Evolutionary conservation across 192 early-diverging fungal species (phyloP).

Genomic region (Coemansia sp.): DNA sequence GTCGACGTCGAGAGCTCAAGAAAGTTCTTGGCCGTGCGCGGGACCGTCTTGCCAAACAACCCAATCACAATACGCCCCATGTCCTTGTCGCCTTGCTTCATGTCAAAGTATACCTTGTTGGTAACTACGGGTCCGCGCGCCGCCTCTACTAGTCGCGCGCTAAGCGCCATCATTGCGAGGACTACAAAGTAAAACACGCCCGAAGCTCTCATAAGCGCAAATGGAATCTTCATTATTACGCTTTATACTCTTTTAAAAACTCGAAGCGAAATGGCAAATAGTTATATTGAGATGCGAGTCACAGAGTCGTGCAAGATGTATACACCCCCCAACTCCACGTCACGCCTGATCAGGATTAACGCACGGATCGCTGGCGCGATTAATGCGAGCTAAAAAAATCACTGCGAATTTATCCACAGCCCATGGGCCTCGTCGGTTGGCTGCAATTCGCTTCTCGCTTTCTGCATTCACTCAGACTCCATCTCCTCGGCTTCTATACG

Average conservation of each 20-base stretch:
- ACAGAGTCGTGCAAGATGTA: not conserved
- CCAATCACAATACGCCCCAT: slow-evolving; percentile 47
- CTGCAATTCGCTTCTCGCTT: not conserved
- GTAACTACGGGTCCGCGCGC: slow-evolving; percentile 67
- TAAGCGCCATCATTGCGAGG: slow-evolving; percentile 30
- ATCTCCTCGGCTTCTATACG: not conserved
- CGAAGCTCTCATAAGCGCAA: slow-evolving; percentile 35
- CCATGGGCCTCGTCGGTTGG: not conserved
- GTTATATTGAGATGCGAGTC: not conserved
- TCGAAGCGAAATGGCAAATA: too few relatives aligned
- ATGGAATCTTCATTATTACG: slow-evolving; percentile 9
- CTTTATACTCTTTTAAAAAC: not conserved
- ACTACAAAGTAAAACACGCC: slow-evolving; percentile 38
- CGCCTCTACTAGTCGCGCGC: slow-evolving; percentile 46
- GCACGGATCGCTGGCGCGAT: not conserved
- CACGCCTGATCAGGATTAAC: not conserved
- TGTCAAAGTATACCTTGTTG: slow-evolving; percentile 55
- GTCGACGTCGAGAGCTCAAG: slow-evolving; percentile 61
- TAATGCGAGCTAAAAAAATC: not conserved
- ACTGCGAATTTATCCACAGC: not conserved
- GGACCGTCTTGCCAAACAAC: slow-evolving; percentile 75
- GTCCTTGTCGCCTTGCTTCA: slow-evolving; percentile 24
- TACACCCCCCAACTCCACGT: not conserved
- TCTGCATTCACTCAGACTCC: not conserved
- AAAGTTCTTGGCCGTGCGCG: slow-evolving; percentile 97